Percentiles rank a stretch among this genome's conserved stretches.
Evolutionary conservation across 345 rosid genomes (phyloP).

Genomic region (Hibiscus tridactylites): DNA sequence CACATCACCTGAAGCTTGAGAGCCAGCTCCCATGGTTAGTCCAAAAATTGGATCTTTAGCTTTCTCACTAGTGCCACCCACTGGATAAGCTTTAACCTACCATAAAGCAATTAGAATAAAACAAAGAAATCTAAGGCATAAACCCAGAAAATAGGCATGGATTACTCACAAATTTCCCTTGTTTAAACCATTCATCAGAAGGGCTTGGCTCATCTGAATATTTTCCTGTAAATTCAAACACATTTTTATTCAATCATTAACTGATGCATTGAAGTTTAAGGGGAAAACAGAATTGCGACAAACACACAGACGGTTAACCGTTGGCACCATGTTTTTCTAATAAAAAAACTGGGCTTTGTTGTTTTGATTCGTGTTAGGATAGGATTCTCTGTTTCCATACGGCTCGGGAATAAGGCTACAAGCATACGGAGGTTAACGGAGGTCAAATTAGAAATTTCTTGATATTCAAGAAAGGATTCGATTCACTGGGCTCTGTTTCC

Average conservation of each 20-base stretch:
- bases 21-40: slow-evolving; percentile 67
- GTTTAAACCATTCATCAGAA: slow-evolving; percentile 81
- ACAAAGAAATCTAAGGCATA: background rate
- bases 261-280: background rate
- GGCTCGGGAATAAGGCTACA: too few relatives aligned
- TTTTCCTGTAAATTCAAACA: slow-evolving; percentile 41
- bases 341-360: background rate
- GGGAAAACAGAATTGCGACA: background rate
- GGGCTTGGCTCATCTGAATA: slow-evolving; percentile 73
- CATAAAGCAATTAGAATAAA: background rate
- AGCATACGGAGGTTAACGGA: too few relatives aligned
- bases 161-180: slow-evolving; percentile 59
- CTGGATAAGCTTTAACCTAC: slow-evolving; percentile 77
- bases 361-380: background rate
- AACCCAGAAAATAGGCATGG: background rate
- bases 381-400: slow-evolving; percentile 3
- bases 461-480: too few relatives aligned
- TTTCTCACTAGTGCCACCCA: slow-evolving; percentile 55
- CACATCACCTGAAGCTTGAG: slow-evolving; percentile 66
- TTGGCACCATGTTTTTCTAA: background rate
- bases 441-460: too few relatives aligned
- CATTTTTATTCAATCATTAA: background rate
- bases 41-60: slow-evolving; percentile 92
- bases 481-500: too few relatives aligned
- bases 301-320: slow-evolving; percentile 2